Evolutionary conservation across 345 rosid species (phyloP), one percentile per base, ranked within the genome.

Genomic region (Citrus mangshanensis): DNA sequence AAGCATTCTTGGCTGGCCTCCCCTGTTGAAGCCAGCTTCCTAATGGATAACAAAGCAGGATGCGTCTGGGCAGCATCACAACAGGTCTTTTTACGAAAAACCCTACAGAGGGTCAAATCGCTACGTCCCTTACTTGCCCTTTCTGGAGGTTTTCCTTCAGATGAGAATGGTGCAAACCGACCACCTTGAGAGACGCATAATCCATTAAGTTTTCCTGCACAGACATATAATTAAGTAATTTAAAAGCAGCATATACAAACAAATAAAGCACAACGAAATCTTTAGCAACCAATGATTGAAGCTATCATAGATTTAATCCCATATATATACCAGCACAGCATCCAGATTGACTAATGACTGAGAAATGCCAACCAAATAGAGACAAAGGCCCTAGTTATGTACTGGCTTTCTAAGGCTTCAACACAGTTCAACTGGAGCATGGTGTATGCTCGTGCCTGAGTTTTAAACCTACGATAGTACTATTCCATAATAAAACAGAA

Each of bases 181-280:
- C 97, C 98, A 34, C 99, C 97, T 87, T 97, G 91, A 25, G 98
- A 97, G 54, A 87, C 28, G 66, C 98, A 97, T 19, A 87, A 87
- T 38, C 94, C 95, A 68, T 46, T 79, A 4, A 84, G 68, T 72
- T 83, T 83, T 13, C 87, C 90, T 82, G 91, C 84, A 85, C 63
- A 55, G 37, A 75, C 34, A 74, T 34, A 69, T 22, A 21, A 22
- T 40, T 4, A 70, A 74, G 24, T 9, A 70, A 25, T 7, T 34
- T 14, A 59, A 54, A 22, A 56, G 18, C 25, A 27, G 25, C 59
- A 34, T 18, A 25, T 42, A 42, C 56, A 19, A 69, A 37, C 24
- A 24, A 30, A 70, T 61, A n/a, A 12, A 24, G 73, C 24, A 68
- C 14, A 79, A 65, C 32, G 8, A 55, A 69, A 61, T 65, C 19